Evolutionary conservation across 805 yeast species (phyloP), one percentile per base, ranked within the genome.

Genomic region (Saccharomycopsis amapae): DNA sequence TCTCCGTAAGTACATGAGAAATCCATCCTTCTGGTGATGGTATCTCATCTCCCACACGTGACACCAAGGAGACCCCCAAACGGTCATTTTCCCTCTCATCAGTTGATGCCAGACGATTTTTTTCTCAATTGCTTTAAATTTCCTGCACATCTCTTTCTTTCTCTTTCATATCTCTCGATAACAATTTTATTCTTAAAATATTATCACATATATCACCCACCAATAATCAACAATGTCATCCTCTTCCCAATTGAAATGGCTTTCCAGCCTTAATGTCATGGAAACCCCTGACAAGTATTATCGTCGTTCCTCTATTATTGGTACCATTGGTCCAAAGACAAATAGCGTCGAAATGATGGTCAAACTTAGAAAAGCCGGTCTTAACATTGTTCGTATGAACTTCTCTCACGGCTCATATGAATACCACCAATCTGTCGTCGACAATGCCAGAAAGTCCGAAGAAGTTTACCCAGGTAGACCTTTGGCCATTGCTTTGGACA

Each of bases 271-370:
- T 64, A 80, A 88, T 69, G 75, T 81, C 56, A 66, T 74, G 56
- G 76, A 76, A 56, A 78, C 81, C 60, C 94, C 95, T 53, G 84
- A 83, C 64, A 73, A 78, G 65, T 78, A 77, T 66, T 74, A 73
- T 65, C 88, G 98, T 73, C 87, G 96, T 68, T 84, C 96, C 52
- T 85, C 97, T 54, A 93, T 93, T 71, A 89, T 93, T 63, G 97
- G 97, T 67, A 93, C 98, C 58, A 93, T 93, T 69, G 98, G 98
- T 61, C 98, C 98, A 63, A 88, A 87, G 75, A 86, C 97, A 70
- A 93, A 93, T 79, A 68, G 73, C 59, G 89, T 82, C 56, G 96
- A 89, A 64, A 75, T 76, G 57, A 71, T 93, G 62, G 86, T 81
- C 60, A 76, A 79, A 65, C 78, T 93, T 64, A 84, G 98, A 76